Percentiles rank a stretch among this genome's conserved stretches.
Evolutionary conservation across 345 rosid genomes (phyloP).

Genomic region (Euphorbia pulcherrima): DNA sequence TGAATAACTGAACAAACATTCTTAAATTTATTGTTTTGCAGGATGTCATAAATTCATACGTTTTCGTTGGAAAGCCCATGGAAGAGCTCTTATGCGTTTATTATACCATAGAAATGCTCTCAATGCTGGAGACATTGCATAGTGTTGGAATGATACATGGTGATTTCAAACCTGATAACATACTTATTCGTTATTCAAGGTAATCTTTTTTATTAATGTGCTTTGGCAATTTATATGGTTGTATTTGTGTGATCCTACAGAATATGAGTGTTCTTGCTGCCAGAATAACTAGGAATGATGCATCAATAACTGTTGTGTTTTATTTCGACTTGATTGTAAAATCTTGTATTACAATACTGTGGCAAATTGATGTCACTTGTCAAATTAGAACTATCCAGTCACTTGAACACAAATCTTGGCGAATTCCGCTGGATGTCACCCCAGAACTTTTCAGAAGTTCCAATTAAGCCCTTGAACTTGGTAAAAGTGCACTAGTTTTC

Average conservation of each 20-base stretch:
- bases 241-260: not conserved
- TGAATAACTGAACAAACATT: not conserved
- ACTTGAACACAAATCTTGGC: too few relatives aligned
- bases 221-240: not conserved
- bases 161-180: constrained; percentile 96
- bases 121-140: constrained; percentile 86
- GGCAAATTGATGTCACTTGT: not conserved
- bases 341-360: too few relatives aligned
- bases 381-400: not conserved
- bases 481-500: too few relatives aligned
- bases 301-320: not conserved
- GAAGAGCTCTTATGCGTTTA: constrained; percentile 85
- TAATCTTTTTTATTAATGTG: constrained; percentile 24
- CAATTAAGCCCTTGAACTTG: too few relatives aligned
- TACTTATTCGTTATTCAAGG: constrained; percentile 74
- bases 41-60: constrained; percentile 89
- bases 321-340: not conserved
- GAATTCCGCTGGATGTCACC: too few relatives aligned
- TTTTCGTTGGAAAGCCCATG: constrained; percentile 69
- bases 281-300: not conserved
- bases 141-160: constrained; percentile 85
- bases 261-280: not conserved
- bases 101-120: constrained; percentile 85
- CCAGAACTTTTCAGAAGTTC: too few relatives aligned
- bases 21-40: constrained; percentile 28